A percentile compares a stretch with the other conserved stretches of the same genome.
Evolutionary conservation across 1,284 basidiomycete genomes (phyloP).

Genomic region (Ustilago shanxiensis): DNA sequence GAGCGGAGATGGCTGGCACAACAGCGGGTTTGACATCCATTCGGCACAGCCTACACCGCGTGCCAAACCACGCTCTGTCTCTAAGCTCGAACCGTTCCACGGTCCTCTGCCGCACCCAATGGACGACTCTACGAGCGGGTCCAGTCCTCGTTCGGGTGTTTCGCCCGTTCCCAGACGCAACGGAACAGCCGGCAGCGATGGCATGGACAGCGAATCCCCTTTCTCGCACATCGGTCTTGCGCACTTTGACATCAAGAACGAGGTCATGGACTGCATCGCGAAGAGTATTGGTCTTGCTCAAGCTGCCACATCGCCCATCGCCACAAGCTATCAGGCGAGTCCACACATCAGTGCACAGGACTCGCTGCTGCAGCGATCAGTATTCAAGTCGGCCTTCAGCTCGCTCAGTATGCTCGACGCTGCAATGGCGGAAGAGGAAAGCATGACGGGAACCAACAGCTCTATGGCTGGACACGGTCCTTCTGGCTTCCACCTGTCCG

Average conservation of each 20-base stretch:
- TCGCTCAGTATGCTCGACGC: slow-evolving; percentile 79
- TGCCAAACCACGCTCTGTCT: slow-evolving; percentile 37
- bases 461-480: slow-evolving; percentile 48
- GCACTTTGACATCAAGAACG: slow-evolving; percentile 89
- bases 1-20: slow-evolving; percentile 43
- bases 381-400: slow-evolving; percentile 84
- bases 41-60: slow-evolving; percentile 49
- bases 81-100: slow-evolving; percentile 46
- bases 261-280: slow-evolving; percentile 96
- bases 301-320: slow-evolving; percentile 71
- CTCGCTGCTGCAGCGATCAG: slow-evolving; percentile 51
- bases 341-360: slow-evolving; percentile 56
- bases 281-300: slow-evolving; percentile 97
- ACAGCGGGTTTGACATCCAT: slow-evolving; percentile 31
- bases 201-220: slow-evolving; percentile 28
- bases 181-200: slow-evolving; percentile 13
- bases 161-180: slow-evolving; percentile 27
- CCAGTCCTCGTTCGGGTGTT: slow-evolving; percentile 25
- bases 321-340: slow-evolving; percentile 69
- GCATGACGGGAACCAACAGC: slow-evolving; percentile 52
- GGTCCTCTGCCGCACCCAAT: slow-evolving; percentile 44
- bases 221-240: slow-evolving; percentile 69
- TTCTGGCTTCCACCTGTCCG: slow-evolving; percentile 71
- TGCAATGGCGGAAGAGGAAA: slow-evolving; percentile 65
- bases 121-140: slow-evolving; percentile 31